Evolutionary conservation across 345 rosid species (phyloP), one percentile per base, ranked within the genome.

Genomic region (Draba incana): DNA sequence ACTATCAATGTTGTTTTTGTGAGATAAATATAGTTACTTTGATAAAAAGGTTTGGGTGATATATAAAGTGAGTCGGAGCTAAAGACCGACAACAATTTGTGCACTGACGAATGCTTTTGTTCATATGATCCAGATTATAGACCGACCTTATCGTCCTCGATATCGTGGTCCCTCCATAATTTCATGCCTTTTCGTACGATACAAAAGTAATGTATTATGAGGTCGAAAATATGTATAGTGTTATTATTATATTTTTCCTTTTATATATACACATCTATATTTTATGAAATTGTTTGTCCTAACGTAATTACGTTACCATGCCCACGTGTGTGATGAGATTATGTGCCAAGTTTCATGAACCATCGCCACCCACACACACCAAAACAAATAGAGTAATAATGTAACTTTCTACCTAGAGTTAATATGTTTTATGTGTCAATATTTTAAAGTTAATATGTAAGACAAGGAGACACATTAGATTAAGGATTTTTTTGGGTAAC

Each of bases 321-420:
- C 55, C 63, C 50, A 71, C 76, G 44, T 66, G 48, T 16, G 4
- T 1, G 48, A 66, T 51, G 55, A 66, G 3, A 11, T 43, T 42
- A 58, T 74, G 57, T 58, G 68, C 62, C 77, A 59, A 33, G 72
- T 66, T 8, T 35, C 68, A 44, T 51, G 56, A 14, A 74, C 51
- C 72, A 51, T 49, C 47, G 5, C 72, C 77, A 74, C 62, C 72
- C 77, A 74, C 62, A 64, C 14, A 65, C 57, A 31, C 28, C 42
- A 63, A 20, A 41, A 56, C 3, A 37, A 8, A 5, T 28, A 46
- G 24, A 37, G 52, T 41, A 56, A 13, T 7, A 35, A 43, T 35
- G 31, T 62, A 43, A 53, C 11, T 53, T 54, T 54, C 46, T 51
- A 69, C n/a, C 31, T 59, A 49, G 5, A 47, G 71, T 41, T 44